Base-by-base conservation (phyloP, 441 rosid species). In the Aquilaria agallochum region DNA sequence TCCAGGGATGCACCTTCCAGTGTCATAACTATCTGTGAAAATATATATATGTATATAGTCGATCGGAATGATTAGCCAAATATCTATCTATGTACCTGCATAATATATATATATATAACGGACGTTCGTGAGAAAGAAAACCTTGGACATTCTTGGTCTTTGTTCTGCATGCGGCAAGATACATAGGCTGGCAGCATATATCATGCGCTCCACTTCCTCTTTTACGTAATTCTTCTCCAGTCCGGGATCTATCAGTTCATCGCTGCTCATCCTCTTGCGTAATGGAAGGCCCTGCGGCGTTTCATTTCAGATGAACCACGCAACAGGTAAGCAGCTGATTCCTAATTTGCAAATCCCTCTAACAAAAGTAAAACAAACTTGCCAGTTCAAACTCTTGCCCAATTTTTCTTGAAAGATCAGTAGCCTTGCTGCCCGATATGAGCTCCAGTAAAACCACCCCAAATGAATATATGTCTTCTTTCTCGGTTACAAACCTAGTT, bases 401-500 rank as follows among this genome's bases (percentile, higher is more conserved):
- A 14, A 76, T 72, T 36, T 51, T 77, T 67, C 83, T 79, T 58
- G 77, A 66, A 59, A 81, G 72, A 32, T 81, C 76, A 5, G 76
- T 65, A 56, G 80, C 83, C 67, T 74, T 79, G 34, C 58, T 52
- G 57, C 83, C 89, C 32, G 78, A 67, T 42, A 79, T 65, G 11
- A 84, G 79, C 79, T 81, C 86, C 61, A 79, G 58, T 20, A 81
- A 57, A 45, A 84, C 81, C 6, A 81, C 69, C 9, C 89, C 89
- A 14, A 76, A 81, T 49, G 89, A 80, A 60, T 80, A 83, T 3
- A 83, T 82, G 68, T 80, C 89, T 33, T 77, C 72, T 65, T 80
- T 80, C 63, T 83, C 85, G 6, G 80, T 80, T 62, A 83, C 61
- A 10, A 80, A 80, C 30, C 88, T 85, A 11, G 69, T 76, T 60